Conservation (phyloP, 257 asterid species). For the Linaria vulgaris region DNA sequence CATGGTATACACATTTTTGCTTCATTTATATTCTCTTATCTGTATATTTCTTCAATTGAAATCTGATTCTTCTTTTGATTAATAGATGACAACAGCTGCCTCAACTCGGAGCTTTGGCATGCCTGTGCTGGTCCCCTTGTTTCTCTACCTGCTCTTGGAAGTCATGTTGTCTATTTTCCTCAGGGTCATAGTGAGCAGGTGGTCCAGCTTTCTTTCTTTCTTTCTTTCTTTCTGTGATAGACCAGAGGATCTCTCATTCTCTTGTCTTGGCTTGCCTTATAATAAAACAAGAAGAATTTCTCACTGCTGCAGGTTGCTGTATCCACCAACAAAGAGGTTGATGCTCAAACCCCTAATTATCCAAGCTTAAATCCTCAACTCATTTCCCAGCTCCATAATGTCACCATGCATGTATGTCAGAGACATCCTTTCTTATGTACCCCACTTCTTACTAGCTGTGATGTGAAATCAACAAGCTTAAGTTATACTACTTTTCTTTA, state of each 20-base stretch:
- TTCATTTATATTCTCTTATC: slow-evolving; percentile 11
- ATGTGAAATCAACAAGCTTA: slow-evolving; percentile 18
- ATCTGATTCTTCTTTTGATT: slow-evolving; percentile 22
- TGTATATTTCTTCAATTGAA: no score
- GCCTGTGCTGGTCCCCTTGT: slow-evolving; percentile 97
- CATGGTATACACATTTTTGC: slow-evolving; percentile 44
- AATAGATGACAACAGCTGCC: slow-evolving; percentile 54
- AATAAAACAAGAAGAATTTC: no score
- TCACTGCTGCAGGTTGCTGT: slow-evolving; percentile 62
- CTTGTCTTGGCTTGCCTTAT: no score
- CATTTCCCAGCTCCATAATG: slow-evolving; percentile 73
- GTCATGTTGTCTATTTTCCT: slow-evolving; percentile 81
- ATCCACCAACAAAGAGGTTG: slow-evolving; percentile 71
- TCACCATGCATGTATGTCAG: slow-evolving; percentile 68
- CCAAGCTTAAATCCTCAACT: slow-evolving; percentile 70
- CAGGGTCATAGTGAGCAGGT: slow-evolving; percentile 90
- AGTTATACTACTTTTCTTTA: slow-evolving; percentile 23
- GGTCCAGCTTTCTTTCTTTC: not conserved
- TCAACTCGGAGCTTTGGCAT: slow-evolving; percentile 88
- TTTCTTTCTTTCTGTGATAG: no score
- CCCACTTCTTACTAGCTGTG: no score
- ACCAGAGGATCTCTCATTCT: no score
- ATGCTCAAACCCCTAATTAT: slow-evolving; percentile 64
- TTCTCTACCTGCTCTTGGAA: slow-evolving; percentile 74
- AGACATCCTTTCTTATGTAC: no score